A percentile compares a stretch with the other conserved stretches of the same genome.
Conservation (phyloP, 139 green algal species). For the Chlamydomonas incerta region DNA sequence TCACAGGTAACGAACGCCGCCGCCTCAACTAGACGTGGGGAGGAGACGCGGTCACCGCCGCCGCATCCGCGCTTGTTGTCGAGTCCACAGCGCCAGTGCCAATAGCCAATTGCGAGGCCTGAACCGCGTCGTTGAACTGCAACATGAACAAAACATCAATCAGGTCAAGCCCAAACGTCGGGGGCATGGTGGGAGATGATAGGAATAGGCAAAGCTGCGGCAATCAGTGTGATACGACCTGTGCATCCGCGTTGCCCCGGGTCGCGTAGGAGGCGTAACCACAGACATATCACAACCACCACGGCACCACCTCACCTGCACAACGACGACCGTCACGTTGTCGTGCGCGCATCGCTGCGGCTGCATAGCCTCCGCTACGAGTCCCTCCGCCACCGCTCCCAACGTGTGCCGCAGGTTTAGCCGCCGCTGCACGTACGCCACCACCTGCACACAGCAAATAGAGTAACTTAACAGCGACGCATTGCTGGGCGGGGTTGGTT, state of each 20-base stretch:
- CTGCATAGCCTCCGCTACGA: conserved; percentile 43
- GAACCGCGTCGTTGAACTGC: conserved; percentile 36
- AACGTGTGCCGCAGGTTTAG: conserved; percentile 41
- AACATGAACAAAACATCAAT: no score
- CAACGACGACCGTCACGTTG: conserved; percentile 45
- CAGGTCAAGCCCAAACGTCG: not conserved
- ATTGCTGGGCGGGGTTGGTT: no score
- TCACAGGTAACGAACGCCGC: no score
- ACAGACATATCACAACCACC: not conserved
- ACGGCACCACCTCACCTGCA: not conserved
- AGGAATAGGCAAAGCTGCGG: no score
- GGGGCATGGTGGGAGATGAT: no score
- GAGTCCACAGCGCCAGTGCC: no score
- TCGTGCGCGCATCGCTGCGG: conserved; percentile 47
- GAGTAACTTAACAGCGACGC: no score
- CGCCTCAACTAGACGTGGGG: no score
- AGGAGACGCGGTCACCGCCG: no score
- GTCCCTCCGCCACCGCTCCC: conserved; percentile 14
- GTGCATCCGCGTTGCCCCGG: not conserved
- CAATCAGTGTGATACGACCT: no score
- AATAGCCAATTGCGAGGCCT: conserved; percentile 1
- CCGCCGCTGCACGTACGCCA: conserved; percentile 43
- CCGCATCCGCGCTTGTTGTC: no score
- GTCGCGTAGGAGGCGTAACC: not conserved
- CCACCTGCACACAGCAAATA: not conserved